These are phyloP conservation scores for Spongospora subterranea DNA, from an alignment of 208 protist genomes.

Conservation along the genomic window DNA sequence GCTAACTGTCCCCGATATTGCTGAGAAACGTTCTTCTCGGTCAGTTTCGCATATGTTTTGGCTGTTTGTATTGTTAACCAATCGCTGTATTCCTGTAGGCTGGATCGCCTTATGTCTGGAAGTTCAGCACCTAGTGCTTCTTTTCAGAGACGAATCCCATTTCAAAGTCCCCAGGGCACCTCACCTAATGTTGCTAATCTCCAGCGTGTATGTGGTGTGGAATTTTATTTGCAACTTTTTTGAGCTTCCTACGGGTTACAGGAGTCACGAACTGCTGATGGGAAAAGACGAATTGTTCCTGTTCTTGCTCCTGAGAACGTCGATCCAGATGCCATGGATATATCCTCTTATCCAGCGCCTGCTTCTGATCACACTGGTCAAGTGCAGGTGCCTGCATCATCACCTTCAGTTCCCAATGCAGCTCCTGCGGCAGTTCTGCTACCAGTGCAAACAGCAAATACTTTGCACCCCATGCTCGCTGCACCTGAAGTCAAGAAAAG, in stretches of 20 bases:
- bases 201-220: background rate
- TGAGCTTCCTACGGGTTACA: too few relatives aligned
- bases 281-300: constrained; percentile 39
- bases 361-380: background rate
- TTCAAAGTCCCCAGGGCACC: background rate
- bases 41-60: background rate
- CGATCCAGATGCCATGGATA: background rate
- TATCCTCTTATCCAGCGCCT: background rate
- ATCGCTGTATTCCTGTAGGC: background rate
- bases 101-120: constrained; percentile 4
- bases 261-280: constrained; percentile 27
- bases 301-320: constrained; percentile 22
- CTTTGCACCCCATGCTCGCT: too few relatives aligned
- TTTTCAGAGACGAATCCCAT: background rate
- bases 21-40: background rate
- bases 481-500: too few relatives aligned
- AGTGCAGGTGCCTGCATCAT: background rate
- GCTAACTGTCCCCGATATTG: background rate
- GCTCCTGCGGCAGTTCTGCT: background rate
- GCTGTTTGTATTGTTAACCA: background rate
- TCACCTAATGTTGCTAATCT: background rate
- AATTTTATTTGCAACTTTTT: too few relatives aligned
- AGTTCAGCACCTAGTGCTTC: background rate
- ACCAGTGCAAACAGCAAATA: background rate
- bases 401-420: background rate